Evolutionary conservation across 768 basidiomycete genomes (phyloP).

Genomic region (Termitomyces sp.): DNA sequence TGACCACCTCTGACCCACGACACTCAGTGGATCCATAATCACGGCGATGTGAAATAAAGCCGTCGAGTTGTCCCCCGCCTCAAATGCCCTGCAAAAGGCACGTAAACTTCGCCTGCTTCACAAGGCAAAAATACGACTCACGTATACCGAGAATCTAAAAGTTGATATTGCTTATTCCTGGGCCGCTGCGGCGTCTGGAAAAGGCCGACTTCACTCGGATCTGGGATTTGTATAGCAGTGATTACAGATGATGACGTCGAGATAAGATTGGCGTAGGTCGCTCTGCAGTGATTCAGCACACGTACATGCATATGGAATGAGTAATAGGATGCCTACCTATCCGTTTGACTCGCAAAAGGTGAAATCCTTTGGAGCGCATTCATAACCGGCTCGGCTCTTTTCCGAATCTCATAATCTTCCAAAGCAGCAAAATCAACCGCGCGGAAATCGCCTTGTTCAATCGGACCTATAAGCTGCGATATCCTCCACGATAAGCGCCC

Average conservation of each 20-base stretch:
- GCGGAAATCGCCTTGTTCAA: conserved; percentile 52
- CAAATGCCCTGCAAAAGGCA: conserved; percentile 48
- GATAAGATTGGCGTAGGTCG: conserved; percentile 51
- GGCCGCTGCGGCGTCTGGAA: conserved; percentile 62
- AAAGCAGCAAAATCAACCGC: conserved; percentile 70
- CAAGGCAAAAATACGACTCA: conserved; percentile 28
- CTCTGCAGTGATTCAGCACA: conserved; percentile 29
- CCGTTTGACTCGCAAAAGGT: conserved; percentile 28
- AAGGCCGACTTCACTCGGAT: conserved; percentile 66
- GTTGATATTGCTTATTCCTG: conserved; percentile 53
- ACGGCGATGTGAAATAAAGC: conserved; percentile 68
- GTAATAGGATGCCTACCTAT: conserved; percentile 31
- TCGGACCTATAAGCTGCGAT: conserved; percentile 70
- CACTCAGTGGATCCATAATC: conserved; percentile 81
- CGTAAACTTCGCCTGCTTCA: neutral
- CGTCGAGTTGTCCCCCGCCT: conserved; percentile 59
- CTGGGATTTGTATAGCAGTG: conserved; percentile 63
- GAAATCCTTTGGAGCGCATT: conserved; percentile 55
- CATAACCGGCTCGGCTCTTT: conserved; percentile 64
- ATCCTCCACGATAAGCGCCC: neutral
- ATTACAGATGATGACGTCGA: conserved; percentile 68
- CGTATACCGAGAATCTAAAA: conserved; percentile 61
- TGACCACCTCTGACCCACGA: conserved; percentile 82
- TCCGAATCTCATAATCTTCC: conserved; percentile 66
- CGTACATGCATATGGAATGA: neutral